Evolutionary conservation across 805 yeast species (phyloP).

Genomic region (Metschnikowia gelsemii): DNA sequence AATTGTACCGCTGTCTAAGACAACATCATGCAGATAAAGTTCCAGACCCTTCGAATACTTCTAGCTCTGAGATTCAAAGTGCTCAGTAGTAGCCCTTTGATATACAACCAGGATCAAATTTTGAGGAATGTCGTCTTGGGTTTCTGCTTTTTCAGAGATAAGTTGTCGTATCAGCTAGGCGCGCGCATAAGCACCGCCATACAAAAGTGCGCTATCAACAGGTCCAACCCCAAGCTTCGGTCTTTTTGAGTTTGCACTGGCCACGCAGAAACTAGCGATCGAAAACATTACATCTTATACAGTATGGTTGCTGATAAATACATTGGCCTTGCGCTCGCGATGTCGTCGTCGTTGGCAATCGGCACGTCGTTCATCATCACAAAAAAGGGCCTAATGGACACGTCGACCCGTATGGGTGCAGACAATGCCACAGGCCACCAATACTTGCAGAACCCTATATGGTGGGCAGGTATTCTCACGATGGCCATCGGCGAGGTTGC

Average conservation of each 20-base stretch:
- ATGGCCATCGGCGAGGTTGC: slow-evolving; percentile 93
- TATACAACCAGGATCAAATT: too few relatives aligned
- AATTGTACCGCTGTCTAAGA: too few relatives aligned
- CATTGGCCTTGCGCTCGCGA: slow-evolving; percentile 84
- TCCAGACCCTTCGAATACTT: too few relatives aligned
- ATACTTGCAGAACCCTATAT: slow-evolving; percentile 78
- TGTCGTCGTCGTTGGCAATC: slow-evolving; percentile 82
- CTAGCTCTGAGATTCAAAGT: too few relatives aligned
- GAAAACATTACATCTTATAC: neutral
- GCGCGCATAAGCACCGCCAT: slow-evolving; percentile 4
- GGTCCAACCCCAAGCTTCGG: neutral
- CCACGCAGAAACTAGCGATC: slow-evolving; percentile 1
- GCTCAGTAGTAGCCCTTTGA: too few relatives aligned
- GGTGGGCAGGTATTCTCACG: slow-evolving; percentile 92
- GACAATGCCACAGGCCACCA: slow-evolving; percentile 65
- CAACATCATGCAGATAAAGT: too few relatives aligned
- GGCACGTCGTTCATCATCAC: slow-evolving; percentile 90
- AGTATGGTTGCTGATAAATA: slow-evolving; percentile 73
- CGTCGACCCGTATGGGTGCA: slow-evolving; percentile 50
- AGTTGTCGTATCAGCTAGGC: neutral
- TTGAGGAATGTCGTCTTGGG: too few relatives aligned
- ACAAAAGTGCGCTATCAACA: neutral
- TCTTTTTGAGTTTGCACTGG: slow-evolving; percentile 4
- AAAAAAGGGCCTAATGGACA: slow-evolving; percentile 77
- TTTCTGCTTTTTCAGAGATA: too few relatives aligned